A percentile compares a stretch with the other conserved stretches of the same genome.
Conservation (phyloP, 2,329 filamentous ascomycete species). For the Drechslerella dactyloides region DNA sequence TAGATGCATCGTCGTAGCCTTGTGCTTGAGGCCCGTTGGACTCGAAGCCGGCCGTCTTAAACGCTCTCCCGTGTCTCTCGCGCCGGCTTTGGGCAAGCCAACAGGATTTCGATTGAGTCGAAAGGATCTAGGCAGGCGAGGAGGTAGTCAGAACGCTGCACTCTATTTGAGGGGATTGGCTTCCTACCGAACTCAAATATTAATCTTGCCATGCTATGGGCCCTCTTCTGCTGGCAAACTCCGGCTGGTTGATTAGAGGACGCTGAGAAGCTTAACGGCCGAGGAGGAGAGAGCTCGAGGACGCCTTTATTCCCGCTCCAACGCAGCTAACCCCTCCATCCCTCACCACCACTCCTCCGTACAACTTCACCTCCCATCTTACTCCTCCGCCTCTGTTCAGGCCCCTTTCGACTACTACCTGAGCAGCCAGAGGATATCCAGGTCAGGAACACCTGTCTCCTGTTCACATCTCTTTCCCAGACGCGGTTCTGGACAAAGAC, state of each 20-base stretch:
- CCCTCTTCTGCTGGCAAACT: not conserved
- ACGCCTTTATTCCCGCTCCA: conserved; percentile 12
- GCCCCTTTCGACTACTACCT: too few species aligned
- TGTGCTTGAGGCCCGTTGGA: too few species aligned
- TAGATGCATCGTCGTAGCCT: too few species aligned
- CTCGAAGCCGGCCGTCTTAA: conserved; percentile 17
- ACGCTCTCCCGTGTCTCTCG: conserved; percentile 2
- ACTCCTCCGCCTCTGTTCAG: too few species aligned
- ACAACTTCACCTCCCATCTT: conserved; percentile 10
- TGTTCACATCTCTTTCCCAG: conserved; percentile 17
- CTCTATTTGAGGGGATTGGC: conserved; percentile 28
- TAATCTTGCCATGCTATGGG: not conserved
- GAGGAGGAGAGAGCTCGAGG: not conserved
- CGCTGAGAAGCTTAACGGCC: not conserved
- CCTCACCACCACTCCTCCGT: conserved; percentile 6
- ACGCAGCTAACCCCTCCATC: conserved; percentile 47
- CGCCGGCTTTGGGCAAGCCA: not conserved
- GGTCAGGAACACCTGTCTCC: not conserved
- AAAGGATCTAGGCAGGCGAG: conserved; percentile 19
- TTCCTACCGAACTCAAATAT: not conserved
- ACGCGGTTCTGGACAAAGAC: conserved; percentile 26
- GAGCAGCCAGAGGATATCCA: too few species aligned
- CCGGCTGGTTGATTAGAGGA: not conserved
- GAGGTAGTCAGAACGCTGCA: conserved; percentile 9
- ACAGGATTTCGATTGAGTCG: not conserved